phyloP scores from a whole-genome alignment of 2,329 filamentous ascomycete species.

The Macrophomina pseudophaseolina region DNA sequence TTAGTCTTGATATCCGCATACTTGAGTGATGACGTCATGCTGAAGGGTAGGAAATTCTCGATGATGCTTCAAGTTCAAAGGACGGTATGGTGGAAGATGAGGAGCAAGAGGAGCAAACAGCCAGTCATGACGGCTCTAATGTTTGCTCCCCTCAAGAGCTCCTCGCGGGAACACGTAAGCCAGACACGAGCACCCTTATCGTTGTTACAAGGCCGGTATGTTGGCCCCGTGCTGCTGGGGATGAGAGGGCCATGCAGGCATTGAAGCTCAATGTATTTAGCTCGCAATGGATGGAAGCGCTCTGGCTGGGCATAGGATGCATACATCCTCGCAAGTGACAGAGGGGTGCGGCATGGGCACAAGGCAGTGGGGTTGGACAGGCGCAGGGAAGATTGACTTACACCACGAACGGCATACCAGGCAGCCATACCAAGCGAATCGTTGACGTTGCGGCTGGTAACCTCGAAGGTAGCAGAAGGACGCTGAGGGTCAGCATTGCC shows the following conservation, averaged over 20 bases:
- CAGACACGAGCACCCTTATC: too few species aligned
- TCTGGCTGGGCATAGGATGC: slow-evolving; percentile 9
- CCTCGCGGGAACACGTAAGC: too few species aligned
- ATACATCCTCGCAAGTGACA: background rate
- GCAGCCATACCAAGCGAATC: slow-evolving; percentile 43
- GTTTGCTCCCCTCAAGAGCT: too few species aligned
- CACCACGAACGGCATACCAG: slow-evolving; percentile 44
- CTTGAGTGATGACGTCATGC: background rate
- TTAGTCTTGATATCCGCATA: background rate
- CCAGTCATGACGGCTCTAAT: too few species aligned
- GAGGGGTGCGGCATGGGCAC: background rate
- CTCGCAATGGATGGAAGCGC: background rate
- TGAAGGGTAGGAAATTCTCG: background rate
- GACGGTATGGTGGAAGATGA: background rate
- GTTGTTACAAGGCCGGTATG: background rate
- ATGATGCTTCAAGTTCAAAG: background rate
- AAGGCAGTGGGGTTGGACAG: background rate
- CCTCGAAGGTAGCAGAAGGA: background rate
- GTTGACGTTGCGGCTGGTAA: slow-evolving; percentile 43
- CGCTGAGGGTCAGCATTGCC: slow-evolving; percentile 41
- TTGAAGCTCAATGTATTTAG: background rate
- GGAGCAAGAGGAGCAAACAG: background rate
- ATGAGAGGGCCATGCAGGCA: background rate
- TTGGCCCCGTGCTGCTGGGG: background rate
- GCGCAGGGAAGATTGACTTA: slow-evolving; percentile 30